Conservation (phyloP, 352 stramenopile species). For the Albugo laibachii region DNA sequence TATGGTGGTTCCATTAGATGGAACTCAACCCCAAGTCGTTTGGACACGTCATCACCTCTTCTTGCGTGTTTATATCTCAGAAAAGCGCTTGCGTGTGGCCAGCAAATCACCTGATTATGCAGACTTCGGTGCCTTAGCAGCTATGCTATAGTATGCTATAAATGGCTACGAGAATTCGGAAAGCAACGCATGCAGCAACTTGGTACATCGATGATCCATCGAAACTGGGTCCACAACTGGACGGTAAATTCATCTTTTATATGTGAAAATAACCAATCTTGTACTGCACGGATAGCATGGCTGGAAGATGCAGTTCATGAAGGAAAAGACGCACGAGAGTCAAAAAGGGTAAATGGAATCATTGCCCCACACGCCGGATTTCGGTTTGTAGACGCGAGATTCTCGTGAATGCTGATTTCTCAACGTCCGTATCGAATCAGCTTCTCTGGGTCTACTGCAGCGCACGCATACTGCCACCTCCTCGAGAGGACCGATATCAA, state of each 20-base stretch:
- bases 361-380: conserved; percentile 80
- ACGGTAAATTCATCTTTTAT: conserved; percentile 2
- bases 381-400: conserved; percentile 13
- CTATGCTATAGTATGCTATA: too few relatives aligned
- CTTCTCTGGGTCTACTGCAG: conserved; percentile 88
- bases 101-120: too few relatives aligned
- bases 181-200: conserved; percentile 58
- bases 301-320: conserved; percentile 20
- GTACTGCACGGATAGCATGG: conserved; percentile 19
- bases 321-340: conserved; percentile 1
- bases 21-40: too few relatives aligned
- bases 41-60: too few relatives aligned
- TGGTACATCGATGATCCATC: conserved; percentile 60
- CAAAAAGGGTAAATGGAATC: conserved; percentile 35
- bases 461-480: conserved; percentile 84
- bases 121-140: too few relatives aligned
- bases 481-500: conserved; percentile 39
- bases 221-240: conserved; percentile 7
- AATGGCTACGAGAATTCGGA: conserved; percentile 18
- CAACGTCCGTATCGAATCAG: conserved; percentile 11
- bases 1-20: too few relatives aligned
- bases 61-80: too few relatives aligned
- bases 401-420: conserved; percentile 2
- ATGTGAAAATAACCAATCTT: too few relatives aligned
- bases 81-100: too few relatives aligned